Evolutionary conservation across 1,284 basidiomycete genomes (phyloP), one percentile per base, ranked within the genome.

Genomic region (Rhodofomes roseus): DNA sequence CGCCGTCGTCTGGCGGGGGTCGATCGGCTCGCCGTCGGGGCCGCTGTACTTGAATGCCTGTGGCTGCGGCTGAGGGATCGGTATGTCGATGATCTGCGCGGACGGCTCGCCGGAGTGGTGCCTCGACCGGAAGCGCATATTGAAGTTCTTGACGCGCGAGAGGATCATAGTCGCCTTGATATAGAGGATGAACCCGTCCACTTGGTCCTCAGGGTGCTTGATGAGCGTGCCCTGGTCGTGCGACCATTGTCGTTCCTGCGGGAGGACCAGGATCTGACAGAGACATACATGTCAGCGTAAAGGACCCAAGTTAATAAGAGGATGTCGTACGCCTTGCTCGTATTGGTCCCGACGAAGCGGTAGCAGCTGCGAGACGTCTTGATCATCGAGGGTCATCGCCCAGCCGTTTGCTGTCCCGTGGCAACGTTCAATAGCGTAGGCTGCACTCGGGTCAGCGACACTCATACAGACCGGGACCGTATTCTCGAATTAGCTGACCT

Each of bases 131-230:
- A 87, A 90, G 37, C 89, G 82, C 50, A 84, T 66, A 66, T 90
- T 91, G 72, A 89, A 91, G n/a, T 78, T 74, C 69, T 90, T 92
- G 37, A 89, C 83, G 52, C 76, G 79, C 11, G 88, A 89, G 36
- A 90, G 78, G 40, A 92, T 66, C 59, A 90, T 83, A 11, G 80
- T 77, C 22, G 83, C 80, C 68, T 92, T 92, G 69, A 90, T 78
- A 63, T 88, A 89, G n/a, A 92, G 68, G n/a, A 82, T 82, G 64
- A 90, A 90, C 1, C 87, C 83, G 68, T 92, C 89, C 0, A 82
- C 83, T 65, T 87, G 83, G n/a, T 79, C 76, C 43, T 82, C 82
- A 22, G 82, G 82, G 66, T 90, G 86, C 9, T 72, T 70, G 8
- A 84, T 76, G 25, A 90, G 76, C 16, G 89, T 71, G 65, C 86